Evolutionary conservation across 2,329 filamentous ascomycete species (phyloP).

Genomic region (Beauveria asiatica): DNA sequence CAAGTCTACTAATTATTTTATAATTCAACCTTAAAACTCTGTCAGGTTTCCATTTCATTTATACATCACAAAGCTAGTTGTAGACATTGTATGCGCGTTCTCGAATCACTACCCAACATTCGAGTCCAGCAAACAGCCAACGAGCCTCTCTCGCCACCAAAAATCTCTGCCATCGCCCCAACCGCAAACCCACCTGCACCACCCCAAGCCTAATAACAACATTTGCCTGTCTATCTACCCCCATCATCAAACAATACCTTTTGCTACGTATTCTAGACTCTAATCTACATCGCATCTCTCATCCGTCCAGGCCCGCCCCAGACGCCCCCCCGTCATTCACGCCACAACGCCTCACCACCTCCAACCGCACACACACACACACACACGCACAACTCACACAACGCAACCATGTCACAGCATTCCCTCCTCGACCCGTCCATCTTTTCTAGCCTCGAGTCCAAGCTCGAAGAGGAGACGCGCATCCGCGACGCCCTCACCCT

Average conservation of each 20-base stretch:
- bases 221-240: too few relatives aligned
- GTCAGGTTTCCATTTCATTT: too few relatives aligned
- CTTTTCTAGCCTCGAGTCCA: constrained; percentile 78
- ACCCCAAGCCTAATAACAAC: too few relatives aligned
- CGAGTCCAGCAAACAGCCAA: background rate
- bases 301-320: background rate
- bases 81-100: too few relatives aligned
- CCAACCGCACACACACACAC: too few relatives aligned
- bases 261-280: too few relatives aligned
- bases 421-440: constrained; percentile 62
- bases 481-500: constrained; percentile 78
- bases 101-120: background rate
- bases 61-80: too few relatives aligned
- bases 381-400: background rate
- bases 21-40: too few relatives aligned
- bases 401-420: constrained; percentile 23
- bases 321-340: background rate
- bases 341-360: background rate
- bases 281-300: background rate
- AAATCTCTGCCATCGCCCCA: background rate
- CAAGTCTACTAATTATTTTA: too few relatives aligned
- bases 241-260: too few relatives aligned
- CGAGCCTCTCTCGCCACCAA: background rate
- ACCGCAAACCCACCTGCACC: background rate
- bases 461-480: constrained; percentile 78